Evolutionary conservation across 2,329 filamentous ascomycete species (phyloP).

Genomic region (Rhinocladiella similis): DNA sequence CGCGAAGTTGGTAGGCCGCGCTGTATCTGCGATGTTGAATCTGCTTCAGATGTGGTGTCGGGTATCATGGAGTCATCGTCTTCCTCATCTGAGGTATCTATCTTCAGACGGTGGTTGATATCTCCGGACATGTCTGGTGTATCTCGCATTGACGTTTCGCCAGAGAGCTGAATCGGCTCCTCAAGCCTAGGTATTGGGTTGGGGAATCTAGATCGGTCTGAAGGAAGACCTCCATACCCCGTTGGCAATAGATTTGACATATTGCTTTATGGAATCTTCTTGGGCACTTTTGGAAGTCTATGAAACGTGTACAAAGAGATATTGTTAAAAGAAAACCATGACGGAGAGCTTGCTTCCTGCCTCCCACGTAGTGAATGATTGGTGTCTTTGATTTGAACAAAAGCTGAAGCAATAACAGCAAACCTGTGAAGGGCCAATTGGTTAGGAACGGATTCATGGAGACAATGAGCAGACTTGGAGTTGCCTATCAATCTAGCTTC

Average conservation of each 20-base stretch:
- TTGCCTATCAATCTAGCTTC: not conserved
- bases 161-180: slow-evolving; percentile 6
- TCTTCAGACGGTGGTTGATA: slow-evolving; percentile 17
- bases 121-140: slow-evolving; percentile 21
- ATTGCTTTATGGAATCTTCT: not conserved
- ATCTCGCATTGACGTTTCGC: slow-evolving; percentile 23
- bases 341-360: too few relatives aligned
- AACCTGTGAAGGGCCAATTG: too few relatives aligned
- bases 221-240: slow-evolving; percentile 4
- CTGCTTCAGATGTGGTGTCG: slow-evolving; percentile 28
- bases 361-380: too few relatives aligned
- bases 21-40: slow-evolving; percentile 36
- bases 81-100: slow-evolving; percentile 26
- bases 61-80: slow-evolving; percentile 23
- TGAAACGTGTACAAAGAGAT: not conserved
- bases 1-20: slow-evolving; percentile 47
- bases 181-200: slow-evolving; percentile 11
- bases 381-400: too few relatives aligned
- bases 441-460: too few relatives aligned
- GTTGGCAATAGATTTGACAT: slow-evolving; percentile 13
- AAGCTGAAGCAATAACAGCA: too few relatives aligned
- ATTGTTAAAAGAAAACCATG: too few relatives aligned
- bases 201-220: slow-evolving; percentile 8
- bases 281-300: not conserved
- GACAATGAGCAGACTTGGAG: not conserved